Percentiles rank a stretch among this genome's conserved stretches.
These are phyloP conservation scores for Vanrija sp. DNA, from an alignment of 1,284 basidiomycete species.

Conservation along the genomic window DNA sequence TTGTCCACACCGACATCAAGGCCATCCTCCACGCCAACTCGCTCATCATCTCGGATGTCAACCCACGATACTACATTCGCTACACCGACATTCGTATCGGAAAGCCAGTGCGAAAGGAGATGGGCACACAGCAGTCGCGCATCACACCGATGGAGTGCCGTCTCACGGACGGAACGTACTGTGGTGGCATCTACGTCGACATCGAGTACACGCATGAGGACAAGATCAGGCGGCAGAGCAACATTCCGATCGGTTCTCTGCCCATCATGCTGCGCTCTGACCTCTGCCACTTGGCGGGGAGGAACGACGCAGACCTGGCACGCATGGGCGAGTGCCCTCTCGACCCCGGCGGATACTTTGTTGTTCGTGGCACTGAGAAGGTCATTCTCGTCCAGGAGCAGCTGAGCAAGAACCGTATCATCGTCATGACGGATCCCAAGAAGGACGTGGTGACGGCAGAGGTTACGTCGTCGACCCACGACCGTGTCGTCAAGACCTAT, in stretches of 20 bases:
- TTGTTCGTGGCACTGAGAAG: constrained; percentile 99
- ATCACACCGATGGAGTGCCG: constrained; percentile 98
- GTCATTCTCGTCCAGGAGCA: constrained; percentile 99
- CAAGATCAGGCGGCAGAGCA: constrained; percentile 75
- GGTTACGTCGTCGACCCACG: constrained; percentile 98
- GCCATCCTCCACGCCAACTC: constrained; percentile 93
- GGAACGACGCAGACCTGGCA: constrained; percentile 75
- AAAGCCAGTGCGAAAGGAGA: constrained; percentile 82
- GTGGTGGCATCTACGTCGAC: constrained; percentile 88
- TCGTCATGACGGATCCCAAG: constrained; percentile 87
- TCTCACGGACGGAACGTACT: constrained; percentile 91
- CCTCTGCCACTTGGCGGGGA: constrained; percentile 82
- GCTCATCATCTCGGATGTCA: constrained; percentile 92
- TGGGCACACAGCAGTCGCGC: constrained; percentile 57
- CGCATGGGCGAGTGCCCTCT: constrained; percentile 94
- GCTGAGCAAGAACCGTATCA: constrained; percentile 97
- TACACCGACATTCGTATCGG: constrained; percentile 94
- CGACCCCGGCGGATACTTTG: constrained; percentile 98
- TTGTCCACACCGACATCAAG: constrained; percentile 94
- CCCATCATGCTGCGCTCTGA: constrained; percentile 97
- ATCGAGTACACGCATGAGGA: constrained; percentile 94
- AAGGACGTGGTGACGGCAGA: constrained; percentile 94
- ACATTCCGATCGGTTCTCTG: constrained; percentile 84
- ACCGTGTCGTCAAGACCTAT: constrained; percentile 98
- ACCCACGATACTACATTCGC: constrained; percentile 94